phyloP scores from a whole-genome alignment of 345 rosid genomes.

The Eucalyptus microcorys region DNA sequence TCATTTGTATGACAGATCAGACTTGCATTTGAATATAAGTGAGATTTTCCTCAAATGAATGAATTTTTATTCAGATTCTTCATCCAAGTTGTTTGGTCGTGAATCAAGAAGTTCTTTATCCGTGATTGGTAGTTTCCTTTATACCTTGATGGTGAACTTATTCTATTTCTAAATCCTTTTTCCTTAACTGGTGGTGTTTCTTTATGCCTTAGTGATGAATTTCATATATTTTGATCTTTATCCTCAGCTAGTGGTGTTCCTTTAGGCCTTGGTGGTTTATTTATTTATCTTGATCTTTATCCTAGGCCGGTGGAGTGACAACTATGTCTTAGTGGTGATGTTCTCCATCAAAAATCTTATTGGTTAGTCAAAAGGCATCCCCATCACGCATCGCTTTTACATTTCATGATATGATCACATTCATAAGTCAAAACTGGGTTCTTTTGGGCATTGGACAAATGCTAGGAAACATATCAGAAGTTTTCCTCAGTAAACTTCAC shows the following conservation, averaged over 20 bases:
- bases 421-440: neutral
- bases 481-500: neutral
- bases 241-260: neutral
- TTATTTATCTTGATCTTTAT: neutral
- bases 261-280: neutral
- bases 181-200: neutral
- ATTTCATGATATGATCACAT: neutral
- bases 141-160: too few species aligned
- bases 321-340: neutral
- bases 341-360: neutral
- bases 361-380: neutral
- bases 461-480: neutral
- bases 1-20: neutral
- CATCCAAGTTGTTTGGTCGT: neutral
- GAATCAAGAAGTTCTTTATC: neutral
- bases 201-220: neutral
- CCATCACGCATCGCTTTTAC: neutral
- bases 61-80: neutral
- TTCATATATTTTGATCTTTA: neutral
- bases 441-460: neutral
- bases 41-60: neutral
- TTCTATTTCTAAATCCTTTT: too few species aligned
- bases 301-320: neutral
- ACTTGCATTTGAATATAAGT: neutral
- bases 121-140: too few species aligned